Percentiles rank a stretch among this genome's conserved stretches.
These are phyloP conservation scores for Rubia balearica DNA, from an alignment of 305 asterid genomes.

Conservation along the genomic window DNA sequence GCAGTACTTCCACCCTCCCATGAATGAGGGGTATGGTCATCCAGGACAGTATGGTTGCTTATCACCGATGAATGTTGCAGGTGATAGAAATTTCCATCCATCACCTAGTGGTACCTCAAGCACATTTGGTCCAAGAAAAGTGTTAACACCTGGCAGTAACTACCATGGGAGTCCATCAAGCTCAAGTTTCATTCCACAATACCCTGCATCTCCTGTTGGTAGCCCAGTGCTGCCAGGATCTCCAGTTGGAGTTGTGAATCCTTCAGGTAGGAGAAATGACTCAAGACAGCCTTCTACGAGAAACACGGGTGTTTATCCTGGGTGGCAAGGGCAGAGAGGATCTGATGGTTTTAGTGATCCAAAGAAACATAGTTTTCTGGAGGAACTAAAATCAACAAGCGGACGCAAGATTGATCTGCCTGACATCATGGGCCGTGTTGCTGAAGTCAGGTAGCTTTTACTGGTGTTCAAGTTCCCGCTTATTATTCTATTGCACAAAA, in stretches of 20 bases:
- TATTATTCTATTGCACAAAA: background rate
- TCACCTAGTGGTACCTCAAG: constrained; percentile 29
- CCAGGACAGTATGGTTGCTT: constrained; percentile 40
- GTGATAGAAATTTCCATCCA: constrained; percentile 22
- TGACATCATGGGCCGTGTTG: constrained; percentile 60
- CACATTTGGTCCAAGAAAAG: constrained; percentile 42
- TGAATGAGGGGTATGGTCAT: constrained; percentile 47
- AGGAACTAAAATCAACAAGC: constrained; percentile 62
- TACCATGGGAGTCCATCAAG: constrained; percentile 44
- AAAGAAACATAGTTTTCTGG: constrained; percentile 65
- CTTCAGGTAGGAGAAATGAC: constrained; percentile 48
- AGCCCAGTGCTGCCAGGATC: constrained; percentile 70
- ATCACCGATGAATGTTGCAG: constrained; percentile 36
- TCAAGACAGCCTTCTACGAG: constrained; percentile 42
- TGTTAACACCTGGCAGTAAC: constrained; percentile 34
- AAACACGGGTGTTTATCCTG: constrained; percentile 44
- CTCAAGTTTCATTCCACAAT: constrained; percentile 49
- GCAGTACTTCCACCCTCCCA: constrained; percentile 59
- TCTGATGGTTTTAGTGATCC: constrained; percentile 41
- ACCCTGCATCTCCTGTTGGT: constrained; percentile 55
- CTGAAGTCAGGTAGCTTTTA: constrained; percentile 66
- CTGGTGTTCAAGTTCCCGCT: constrained; percentile 6
- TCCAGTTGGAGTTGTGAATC: constrained; percentile 41
- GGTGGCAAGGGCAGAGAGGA: constrained; percentile 66
- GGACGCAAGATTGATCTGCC: constrained; percentile 61